Evolutionary conservation across 495 filamentous ascomycete genomes (phyloP), one percentile per base, ranked within the genome.

Genomic region (Cryomyces minteri): DNA sequence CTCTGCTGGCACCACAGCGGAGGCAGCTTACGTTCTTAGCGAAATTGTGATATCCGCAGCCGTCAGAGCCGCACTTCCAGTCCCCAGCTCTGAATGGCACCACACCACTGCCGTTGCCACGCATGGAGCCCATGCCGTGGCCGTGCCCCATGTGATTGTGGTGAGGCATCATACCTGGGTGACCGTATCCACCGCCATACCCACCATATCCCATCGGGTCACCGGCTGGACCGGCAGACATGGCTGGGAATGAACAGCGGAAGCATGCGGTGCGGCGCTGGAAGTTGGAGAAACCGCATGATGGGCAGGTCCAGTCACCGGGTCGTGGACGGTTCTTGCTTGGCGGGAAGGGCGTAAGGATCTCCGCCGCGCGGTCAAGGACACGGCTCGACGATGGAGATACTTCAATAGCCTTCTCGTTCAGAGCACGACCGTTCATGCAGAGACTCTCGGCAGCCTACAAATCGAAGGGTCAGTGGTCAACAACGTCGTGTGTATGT

Each of bases 41-140:
- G 57, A 98, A 98, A 63, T 98, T 98, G 65, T 98, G 90, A 55
- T 98, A 98, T 32, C 83, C 85, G 60, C 90, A 98, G n/a, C 86
- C 86, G 56, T 95, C 88, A 34, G 86, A 88, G 40, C 90, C 90
- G 60, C 90, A 98, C 59, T 94, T 95, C 90, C 90, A 98, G 60
- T 98, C 90, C 52, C 90, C 90, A 39, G 90, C 90, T 50, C 90
- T 80, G 77, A 96, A 98, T 18, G 90, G 90, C 46, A 96, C 88
- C 47, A 88, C 81, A 43, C 88, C 88, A 45, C 81, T 79, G 43
- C 80, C 73, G 74, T 82, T 80, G 28, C 80, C 82, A 40, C 72
- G 68, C 33, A 68, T 67, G 61, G 87, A 82, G 41, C 77, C 74
- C 66, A 75, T 73, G 31, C 80, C 77, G 58, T 82, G 77, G 49